phyloP scores from a whole-genome alignment of 2,329 filamentous ascomycete genomes.

The Cucurbitaria berberidis region DNA sequence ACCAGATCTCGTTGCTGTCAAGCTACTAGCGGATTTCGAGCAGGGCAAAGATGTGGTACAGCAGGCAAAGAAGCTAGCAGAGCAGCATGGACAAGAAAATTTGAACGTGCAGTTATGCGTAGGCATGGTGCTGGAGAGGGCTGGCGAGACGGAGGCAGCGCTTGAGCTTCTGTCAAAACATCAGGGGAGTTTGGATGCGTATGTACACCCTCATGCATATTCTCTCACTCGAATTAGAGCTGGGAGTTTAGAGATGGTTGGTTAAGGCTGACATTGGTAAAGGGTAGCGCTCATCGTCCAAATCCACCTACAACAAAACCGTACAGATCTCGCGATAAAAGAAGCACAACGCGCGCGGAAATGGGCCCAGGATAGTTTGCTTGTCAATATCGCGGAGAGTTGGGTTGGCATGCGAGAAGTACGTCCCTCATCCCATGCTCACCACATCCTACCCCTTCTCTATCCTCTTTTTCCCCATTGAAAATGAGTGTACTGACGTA shows the following conservation, averaged over 20 bases:
- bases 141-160: constrained; percentile 84
- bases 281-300: constrained; percentile 89
- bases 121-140: constrained; percentile 80
- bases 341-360: constrained; percentile 84
- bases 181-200: constrained; percentile 81
- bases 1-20: constrained; percentile 78
- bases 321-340: constrained; percentile 87
- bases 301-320: constrained; percentile 90
- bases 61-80: constrained; percentile 72
- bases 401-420: constrained; percentile 92
- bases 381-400: constrained; percentile 93
- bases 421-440: constrained; percentile 31
- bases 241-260: not conserved
- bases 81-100: constrained; percentile 70
- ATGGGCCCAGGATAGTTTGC: constrained; percentile 93
- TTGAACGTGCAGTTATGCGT: constrained; percentile 79
- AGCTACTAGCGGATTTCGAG: constrained; percentile 72
- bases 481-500: constrained; percentile 28
- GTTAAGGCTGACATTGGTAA: constrained; percentile 4
- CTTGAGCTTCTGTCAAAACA: constrained; percentile 80
- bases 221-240: not conserved
- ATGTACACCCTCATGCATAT: constrained; percentile 25
- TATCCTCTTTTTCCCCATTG: not conserved
- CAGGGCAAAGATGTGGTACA: constrained; percentile 53
- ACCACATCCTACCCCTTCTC: not conserved